Base-by-base conservation (phyloP, 2,329 filamentous ascomycete species). In the Colletotrichum paranaense region DNA sequence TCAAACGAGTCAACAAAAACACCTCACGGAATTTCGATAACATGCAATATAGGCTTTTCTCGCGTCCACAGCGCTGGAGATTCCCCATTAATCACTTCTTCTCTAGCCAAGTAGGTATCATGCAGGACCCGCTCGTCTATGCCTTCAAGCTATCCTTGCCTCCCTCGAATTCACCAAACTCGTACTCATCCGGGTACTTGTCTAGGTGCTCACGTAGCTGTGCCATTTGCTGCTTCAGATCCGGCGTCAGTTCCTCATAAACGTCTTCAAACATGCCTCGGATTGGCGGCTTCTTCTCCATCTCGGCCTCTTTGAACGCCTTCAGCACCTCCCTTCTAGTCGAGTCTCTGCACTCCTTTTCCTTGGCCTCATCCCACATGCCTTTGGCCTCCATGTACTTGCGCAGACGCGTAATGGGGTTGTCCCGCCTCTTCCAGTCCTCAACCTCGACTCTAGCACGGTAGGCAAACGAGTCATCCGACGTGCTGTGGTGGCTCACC, bases 401-500 rank as follows among this genome's bases (percentile, higher is more conserved):
- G 26, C 95, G 89, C 68, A 97, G 81, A 14, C 95, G 89, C 2
- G 94, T 95, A 63, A 98, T 93, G 1, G 95, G 95, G 79, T 98
- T 98, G 80, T 98, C 95, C 14, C 95, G 88, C 0, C 95, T 88
- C 82, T 97, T 97, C 95, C 95, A 98, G 81, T 97, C 94, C 80
- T 98, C 95, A 82, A 99, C 97, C 80, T 99, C 97, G 1, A 98
- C 92, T 30, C 93, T 91, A 1, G 95, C 95, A 9, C 97, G 93
- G 85, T 99, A 99, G 0, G 97, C 97, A 79, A 98, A 99, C 30
- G 94, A 97, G 84, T 99, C 97, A 80, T 99, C 97, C 0, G 94
- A 97, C 0, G 97, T 99, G 83, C 95, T 98, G 85, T 99, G 97
- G 81, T 99, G 95, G 7, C 94, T 96, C 56, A 98, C 95, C n/a